Evolutionary conservation across 495 filamentous ascomycete genomes (phyloP).

Genomic region (Penicillium macrosclerotiorum): DNA sequence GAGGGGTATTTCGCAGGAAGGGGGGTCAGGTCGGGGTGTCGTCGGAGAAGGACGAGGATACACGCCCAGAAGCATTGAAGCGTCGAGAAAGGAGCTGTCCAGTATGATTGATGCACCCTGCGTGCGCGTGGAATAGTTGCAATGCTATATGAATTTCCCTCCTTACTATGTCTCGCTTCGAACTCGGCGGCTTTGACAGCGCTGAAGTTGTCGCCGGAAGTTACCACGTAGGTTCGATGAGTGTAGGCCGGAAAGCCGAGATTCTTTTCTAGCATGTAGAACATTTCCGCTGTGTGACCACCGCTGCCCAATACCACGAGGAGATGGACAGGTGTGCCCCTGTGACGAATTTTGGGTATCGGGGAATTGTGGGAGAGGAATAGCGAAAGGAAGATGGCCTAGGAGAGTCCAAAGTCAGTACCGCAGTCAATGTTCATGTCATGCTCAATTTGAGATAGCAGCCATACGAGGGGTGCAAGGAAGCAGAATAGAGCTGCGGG

Average conservation of each 20-base stretch:
- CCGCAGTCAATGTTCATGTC: neutral
- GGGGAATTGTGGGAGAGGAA: constrained; percentile 32
- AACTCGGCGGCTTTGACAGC: constrained; percentile 63
- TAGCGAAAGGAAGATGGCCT: constrained; percentile 29
- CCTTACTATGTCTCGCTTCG: constrained; percentile 44
- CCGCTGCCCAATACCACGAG: constrained; percentile 86
- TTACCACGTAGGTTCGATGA: constrained; percentile 80
- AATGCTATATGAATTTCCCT: constrained; percentile 45
- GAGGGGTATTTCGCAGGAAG: constrained; percentile 20
- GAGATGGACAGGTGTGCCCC: constrained; percentile 56
- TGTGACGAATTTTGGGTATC: constrained; percentile 32
- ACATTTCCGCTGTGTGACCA: constrained; percentile 93
- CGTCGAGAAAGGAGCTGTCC: constrained; percentile 62
- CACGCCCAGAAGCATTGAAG: constrained; percentile 55
- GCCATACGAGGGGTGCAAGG: constrained; percentile 20
- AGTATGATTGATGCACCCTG: constrained; percentile 71
- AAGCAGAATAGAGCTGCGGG: constrained; percentile 8
- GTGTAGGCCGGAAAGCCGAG: constrained; percentile 50
- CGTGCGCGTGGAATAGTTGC: constrained; percentile 68
- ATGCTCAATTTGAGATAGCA: neutral
- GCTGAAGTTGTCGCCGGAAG: constrained; percentile 73
- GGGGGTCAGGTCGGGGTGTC: constrained; percentile 27
- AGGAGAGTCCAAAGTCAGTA: constrained; percentile 4
- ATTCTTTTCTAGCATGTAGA: constrained; percentile 65
- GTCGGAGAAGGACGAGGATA: constrained; percentile 42